Evolutionary conservation across 2,329 filamentous ascomycete species (phyloP).

Genomic region (Didymella segeticola): DNA sequence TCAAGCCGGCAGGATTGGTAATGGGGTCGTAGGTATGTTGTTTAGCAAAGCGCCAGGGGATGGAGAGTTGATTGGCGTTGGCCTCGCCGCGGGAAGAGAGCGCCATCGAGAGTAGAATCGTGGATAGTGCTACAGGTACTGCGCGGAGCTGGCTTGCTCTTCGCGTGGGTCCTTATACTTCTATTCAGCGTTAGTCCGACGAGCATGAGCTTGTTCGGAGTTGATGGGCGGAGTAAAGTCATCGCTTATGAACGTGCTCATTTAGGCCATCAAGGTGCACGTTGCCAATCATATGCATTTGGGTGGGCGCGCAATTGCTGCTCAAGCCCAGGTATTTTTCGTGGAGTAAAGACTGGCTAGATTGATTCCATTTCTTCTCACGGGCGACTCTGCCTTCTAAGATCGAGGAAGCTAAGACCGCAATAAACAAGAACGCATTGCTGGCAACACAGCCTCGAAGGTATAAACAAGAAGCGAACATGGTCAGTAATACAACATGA

Average conservation of each 20-base stretch:
- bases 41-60: constrained; percentile 22
- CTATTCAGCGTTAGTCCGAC: background rate
- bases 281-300: background rate
- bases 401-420: background rate
- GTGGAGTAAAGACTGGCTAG: background rate
- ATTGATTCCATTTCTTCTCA: constrained; percentile 11
- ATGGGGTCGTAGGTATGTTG: constrained; percentile 48
- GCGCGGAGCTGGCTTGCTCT: too few species aligned
- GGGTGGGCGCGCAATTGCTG: too few species aligned
- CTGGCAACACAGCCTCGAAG: constrained; percentile 5
- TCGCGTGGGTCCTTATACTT: too few species aligned
- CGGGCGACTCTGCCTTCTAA: background rate
- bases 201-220: background rate
- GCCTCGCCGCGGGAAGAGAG: constrained; percentile 19
- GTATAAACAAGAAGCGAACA: constrained; percentile 18
- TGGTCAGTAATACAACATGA: background rate
- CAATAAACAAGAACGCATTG: background rate
- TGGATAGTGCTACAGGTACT: background rate
- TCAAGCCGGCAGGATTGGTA: constrained; percentile 53
- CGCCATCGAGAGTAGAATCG: background rate
- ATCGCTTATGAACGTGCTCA: constrained; percentile 17
- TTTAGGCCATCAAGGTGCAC: constrained; percentile 3
- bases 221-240: constrained; percentile 1
- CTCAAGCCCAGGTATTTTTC: too few species aligned
- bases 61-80: constrained; percentile 18